Percentiles rank a stretch among this genome's conserved stretches.
Conservation (phyloP, 2,329 filamentous ascomycete species). For the Alternaria angustiovoidea region DNA sequence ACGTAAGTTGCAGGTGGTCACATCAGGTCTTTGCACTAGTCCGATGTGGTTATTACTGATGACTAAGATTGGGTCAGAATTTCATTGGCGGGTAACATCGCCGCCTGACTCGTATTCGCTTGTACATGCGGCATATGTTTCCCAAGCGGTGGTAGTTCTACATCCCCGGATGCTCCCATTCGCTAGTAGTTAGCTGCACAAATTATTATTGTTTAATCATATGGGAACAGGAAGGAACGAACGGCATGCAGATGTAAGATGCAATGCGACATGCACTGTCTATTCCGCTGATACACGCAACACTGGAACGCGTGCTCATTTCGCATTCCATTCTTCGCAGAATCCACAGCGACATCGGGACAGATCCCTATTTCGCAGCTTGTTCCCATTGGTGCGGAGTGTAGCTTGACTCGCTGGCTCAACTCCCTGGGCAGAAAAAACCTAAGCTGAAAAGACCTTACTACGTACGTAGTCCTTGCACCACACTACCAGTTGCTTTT, state of each 20-base stretch:
- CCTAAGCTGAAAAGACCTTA: neutral
- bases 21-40: neutral
- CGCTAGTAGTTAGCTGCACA: neutral
- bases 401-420: neutral
- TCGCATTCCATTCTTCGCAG: neutral
- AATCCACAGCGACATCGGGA: constrained; percentile 1
- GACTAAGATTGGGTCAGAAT: neutral
- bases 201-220: neutral
- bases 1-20: neutral
- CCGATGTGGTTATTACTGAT: neutral
- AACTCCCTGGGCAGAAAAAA: neutral
- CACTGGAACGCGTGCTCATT: neutral
- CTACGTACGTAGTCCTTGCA: neutral
- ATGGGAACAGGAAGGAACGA: neutral
- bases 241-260: neutral
- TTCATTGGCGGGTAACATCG: neutral
- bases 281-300: neutral
- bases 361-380: neutral
- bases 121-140: neutral
- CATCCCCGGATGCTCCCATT: constrained; percentile 9
- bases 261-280: neutral
- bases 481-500: constrained; percentile 2
- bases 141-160: neutral
- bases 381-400: neutral
- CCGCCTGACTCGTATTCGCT: constrained; percentile 6